Conservation (phyloP, 2,329 filamentous ascomycete genomes). For the Lojkania enalia region DNA sequence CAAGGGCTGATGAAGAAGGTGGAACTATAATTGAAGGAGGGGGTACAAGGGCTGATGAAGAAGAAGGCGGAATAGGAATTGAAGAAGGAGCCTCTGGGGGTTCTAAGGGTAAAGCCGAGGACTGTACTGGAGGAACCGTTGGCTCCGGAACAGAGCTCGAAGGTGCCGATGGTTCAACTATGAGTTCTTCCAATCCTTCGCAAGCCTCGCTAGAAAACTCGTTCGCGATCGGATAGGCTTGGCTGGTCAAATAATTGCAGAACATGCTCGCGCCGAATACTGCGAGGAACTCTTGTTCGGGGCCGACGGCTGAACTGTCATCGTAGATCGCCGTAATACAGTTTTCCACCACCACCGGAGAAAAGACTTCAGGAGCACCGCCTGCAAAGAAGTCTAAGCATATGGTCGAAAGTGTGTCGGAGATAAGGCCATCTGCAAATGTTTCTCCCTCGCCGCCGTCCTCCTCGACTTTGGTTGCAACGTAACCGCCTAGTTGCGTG, state of each 20-base stretch:
- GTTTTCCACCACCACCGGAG: slow-evolving; percentile 16
- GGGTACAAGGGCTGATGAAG: no score
- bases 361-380: slow-evolving; percentile 14
- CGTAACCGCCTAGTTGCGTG: slow-evolving; percentile 12
- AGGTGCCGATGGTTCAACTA: no score
- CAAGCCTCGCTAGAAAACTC: slow-evolving; percentile 22
- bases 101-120: no score
- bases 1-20: no score
- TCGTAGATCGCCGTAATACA: slow-evolving; percentile 25
- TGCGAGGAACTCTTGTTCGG: slow-evolving; percentile 20
- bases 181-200: slow-evolving; percentile 22
- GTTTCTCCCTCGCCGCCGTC: slow-evolving; percentile 20
- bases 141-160: no score
- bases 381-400: slow-evolving; percentile 22
- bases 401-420: slow-evolving; percentile 22
- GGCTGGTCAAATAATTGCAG: slow-evolving; percentile 22
- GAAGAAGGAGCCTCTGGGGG: no score
- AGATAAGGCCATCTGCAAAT: slow-evolving; percentile 23
- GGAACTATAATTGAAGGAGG: no score
- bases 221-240: slow-evolving; percentile 23
- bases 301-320: slow-evolving; percentile 15
- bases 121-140: no score
- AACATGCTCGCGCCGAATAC: slow-evolving; percentile 26
- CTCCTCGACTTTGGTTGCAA: slow-evolving; percentile 19
- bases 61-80: no score